These are phyloP conservation scores for Hypomontagnella submonticulosa DNA, from an alignment of 495 filamentous ascomycete species.

Conservation along the genomic window DNA sequence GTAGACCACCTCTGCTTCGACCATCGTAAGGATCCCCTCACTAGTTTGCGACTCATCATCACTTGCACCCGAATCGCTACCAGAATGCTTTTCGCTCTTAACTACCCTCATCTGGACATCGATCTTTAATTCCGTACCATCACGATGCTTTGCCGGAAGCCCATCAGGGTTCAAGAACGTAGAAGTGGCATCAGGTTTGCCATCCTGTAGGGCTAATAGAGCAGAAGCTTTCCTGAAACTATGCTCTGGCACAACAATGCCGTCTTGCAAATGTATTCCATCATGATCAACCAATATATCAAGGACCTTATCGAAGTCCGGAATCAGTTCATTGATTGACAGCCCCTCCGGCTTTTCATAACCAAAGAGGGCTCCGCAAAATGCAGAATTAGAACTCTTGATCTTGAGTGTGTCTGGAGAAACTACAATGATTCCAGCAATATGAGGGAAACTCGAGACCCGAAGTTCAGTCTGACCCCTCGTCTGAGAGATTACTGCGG, in stretches of 20 bases:
- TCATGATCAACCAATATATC: constrained; percentile 87
- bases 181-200: constrained; percentile 76
- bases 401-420: constrained; percentile 79
- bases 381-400: constrained; percentile 92
- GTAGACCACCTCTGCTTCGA: constrained; percentile 83
- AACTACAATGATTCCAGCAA: constrained; percentile 94
- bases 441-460: constrained; percentile 94
- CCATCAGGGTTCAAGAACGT: constrained; percentile 84
- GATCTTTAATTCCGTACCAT: constrained; percentile 89
- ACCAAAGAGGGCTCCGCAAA: constrained; percentile 91
- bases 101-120: constrained; percentile 97
- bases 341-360: constrained; percentile 83
- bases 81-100: constrained; percentile 74
- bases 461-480: constrained; percentile 73
- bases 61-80: constrained; percentile 56
- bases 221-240: constrained; percentile 91
- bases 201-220: constrained; percentile 82
- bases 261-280: constrained; percentile 81
- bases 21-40: constrained; percentile 41
- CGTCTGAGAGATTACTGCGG: constrained; percentile 76
- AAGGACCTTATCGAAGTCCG: constrained; percentile 85
- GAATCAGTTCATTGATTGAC: constrained; percentile 81
- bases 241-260: constrained; percentile 96
- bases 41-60: constrained; percentile 58
- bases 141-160: constrained; percentile 84